phyloP scores from a whole-genome alignment of 2,329 filamentous ascomycete genomes.

The Fusarium drepaniforme region DNA sequence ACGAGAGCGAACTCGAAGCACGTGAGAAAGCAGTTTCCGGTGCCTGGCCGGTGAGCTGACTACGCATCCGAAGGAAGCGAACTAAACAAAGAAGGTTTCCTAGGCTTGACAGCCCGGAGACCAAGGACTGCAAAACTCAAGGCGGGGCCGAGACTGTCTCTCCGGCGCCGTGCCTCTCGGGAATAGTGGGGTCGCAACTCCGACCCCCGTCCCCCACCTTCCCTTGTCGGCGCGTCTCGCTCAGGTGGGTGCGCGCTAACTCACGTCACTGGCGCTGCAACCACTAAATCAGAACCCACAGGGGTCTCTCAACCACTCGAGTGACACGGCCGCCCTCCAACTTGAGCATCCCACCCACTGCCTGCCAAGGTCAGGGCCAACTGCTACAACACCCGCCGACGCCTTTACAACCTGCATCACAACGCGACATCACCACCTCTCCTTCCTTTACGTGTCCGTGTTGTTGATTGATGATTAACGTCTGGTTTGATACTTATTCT shows the following conservation, averaged over 20 bases:
- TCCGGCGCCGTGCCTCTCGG: not conserved
- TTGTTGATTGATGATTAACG: constrained; percentile 1
- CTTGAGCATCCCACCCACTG: constrained; percentile 7
- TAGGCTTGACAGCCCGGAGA: not conserved
- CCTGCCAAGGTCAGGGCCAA: not conserved
- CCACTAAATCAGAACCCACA: constrained; percentile 29
- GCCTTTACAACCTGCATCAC: constrained; percentile 19
- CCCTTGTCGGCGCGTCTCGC: constrained; percentile 6
- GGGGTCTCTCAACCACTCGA: constrained; percentile 33
- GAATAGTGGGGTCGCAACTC: constrained; percentile 20
- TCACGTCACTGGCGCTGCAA: constrained; percentile 33
- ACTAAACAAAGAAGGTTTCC: not conserved
- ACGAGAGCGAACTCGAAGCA: constrained; percentile 17
- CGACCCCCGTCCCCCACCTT: constrained; percentile 13
- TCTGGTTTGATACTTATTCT: constrained; percentile 7
- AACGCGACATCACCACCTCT: constrained; percentile 23
- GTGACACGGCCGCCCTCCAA: constrained; percentile 38
- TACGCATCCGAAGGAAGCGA: not conserved
- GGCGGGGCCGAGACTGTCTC: constrained; percentile 27
- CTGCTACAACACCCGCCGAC: constrained; percentile 14
- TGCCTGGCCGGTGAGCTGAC: not conserved
- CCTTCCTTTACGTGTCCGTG: not conserved
- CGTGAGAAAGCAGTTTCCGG: constrained; percentile 15
- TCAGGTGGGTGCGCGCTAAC: constrained; percentile 23
- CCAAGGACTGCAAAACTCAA: constrained; percentile 4